Evolutionary conservation across 176 grass and related monocot species (phyloP).

Genomic region (Eleusine coracana): DNA sequence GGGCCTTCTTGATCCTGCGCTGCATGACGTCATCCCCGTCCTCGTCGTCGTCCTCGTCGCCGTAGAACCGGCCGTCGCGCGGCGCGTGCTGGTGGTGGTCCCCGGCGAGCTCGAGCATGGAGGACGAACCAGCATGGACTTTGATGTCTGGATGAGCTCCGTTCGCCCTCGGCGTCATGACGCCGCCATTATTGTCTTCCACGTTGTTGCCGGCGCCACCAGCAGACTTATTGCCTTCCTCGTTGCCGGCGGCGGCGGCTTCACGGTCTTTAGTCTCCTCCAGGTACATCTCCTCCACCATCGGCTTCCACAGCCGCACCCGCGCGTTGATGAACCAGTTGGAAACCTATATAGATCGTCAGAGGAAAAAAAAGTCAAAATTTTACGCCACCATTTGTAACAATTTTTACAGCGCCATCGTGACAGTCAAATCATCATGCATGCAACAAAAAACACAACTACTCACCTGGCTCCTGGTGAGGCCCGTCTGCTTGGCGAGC

Average conservation of each 20-base stretch:
- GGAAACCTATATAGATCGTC: constrained; percentile 58
- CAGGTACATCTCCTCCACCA: constrained; percentile 99
- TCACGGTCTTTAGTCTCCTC: constrained; percentile 91
- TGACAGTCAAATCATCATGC: constrained; percentile 5
- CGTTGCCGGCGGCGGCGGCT: constrained; percentile 29
- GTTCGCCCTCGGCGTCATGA: constrained; percentile 38
- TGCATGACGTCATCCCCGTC: constrained; percentile 29
- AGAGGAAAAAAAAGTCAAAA: too few relatives aligned
- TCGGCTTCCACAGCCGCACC: constrained; percentile 97
- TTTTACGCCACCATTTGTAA: neutral
- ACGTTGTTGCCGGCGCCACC: constrained; percentile 49
- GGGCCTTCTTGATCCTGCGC: constrained; percentile 65
- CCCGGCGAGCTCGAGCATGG: constrained; percentile 45
- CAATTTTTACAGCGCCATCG: neutral
- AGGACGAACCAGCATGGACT: neutral
- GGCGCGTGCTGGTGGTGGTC: constrained; percentile 21
- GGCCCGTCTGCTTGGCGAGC: constrained; percentile 98
- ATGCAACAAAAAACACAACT: neutral
- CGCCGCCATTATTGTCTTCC: constrained; percentile 2
- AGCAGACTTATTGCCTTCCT: constrained; percentile 24
- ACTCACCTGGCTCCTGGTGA: constrained; percentile 90
- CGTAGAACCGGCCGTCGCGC: constrained; percentile 26
- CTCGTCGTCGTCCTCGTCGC: neutral
- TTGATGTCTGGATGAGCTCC: neutral
- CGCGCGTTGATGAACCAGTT: constrained; percentile 99